Percentiles rank a stretch among this genome's conserved stretches.
Conservation (phyloP, 768 basidiomycete genomes). For the Agaricus blazei region DNA sequence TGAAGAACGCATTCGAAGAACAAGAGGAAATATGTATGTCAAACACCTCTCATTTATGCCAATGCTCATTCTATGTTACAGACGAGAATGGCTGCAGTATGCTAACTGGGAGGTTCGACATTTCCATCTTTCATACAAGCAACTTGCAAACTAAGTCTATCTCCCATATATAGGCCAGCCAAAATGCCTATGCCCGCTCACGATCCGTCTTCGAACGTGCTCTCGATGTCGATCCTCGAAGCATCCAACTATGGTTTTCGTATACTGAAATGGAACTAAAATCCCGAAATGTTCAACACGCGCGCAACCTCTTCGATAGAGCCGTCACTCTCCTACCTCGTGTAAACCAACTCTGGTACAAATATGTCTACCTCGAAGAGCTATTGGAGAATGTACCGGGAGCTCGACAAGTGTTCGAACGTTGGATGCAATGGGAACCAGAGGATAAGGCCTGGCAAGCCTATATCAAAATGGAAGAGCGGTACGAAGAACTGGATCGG, state of each 20-base stretch:
- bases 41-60: background rate
- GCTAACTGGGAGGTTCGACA: conserved; percentile 74
- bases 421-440: conserved; percentile 99
- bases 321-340: conserved; percentile 95
- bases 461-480: conserved; percentile 96
- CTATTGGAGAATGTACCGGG: conserved; percentile 94
- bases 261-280: conserved; percentile 99
- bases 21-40: conserved; percentile 73
- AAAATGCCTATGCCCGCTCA: conserved; percentile 93
- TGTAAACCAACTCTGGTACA: conserved; percentile 98
- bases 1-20: conserved; percentile 81
- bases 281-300: conserved; percentile 94
- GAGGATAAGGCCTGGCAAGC: conserved; percentile 99
- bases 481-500: conserved; percentile 88
- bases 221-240: conserved; percentile 89
- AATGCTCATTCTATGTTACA: conserved; percentile 21
- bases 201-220: conserved; percentile 96
- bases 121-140: background rate
- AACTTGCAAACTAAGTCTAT: background rate
- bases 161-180: conserved; percentile 59
- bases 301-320: conserved; percentile 95
- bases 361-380: conserved; percentile 98
- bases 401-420: conserved; percentile 95
- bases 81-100: conserved; percentile 85
- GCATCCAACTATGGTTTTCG: conserved; percentile 87